These are phyloP conservation scores for Lactarius tabidus DNA, from an alignment of 768 basidiomycete genomes.

Conservation along the genomic window DNA sequence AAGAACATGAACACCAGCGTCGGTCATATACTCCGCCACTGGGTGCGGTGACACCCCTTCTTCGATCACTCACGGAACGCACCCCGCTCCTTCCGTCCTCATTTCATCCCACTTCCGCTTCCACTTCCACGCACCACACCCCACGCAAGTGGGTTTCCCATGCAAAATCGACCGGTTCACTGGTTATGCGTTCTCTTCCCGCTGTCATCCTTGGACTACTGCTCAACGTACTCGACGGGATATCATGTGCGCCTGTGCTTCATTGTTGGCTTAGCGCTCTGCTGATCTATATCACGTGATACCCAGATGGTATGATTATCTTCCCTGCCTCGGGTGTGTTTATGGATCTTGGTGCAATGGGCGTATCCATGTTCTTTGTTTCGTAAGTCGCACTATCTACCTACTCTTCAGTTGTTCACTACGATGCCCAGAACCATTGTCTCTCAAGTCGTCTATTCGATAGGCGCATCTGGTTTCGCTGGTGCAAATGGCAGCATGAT, in stretches of 20 bases:
- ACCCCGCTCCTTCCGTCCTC: slow-evolving; percentile 21
- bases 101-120: too few relatives aligned
- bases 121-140: not conserved
- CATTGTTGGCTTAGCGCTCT: not conserved
- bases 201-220: slow-evolving; percentile 81
- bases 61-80: slow-evolving; percentile 16
- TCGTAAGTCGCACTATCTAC: slow-evolving; percentile 43
- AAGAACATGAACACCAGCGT: not conserved
- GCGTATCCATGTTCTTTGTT: slow-evolving; percentile 95
- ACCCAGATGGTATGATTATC: slow-evolving; percentile 87
- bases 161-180: not conserved
- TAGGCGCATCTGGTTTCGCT: slow-evolving; percentile 85
- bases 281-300: not conserved
- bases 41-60: not conserved
- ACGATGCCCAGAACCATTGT: slow-evolving; percentile 52
- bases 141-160: slow-evolving; percentile 17
- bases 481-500: slow-evolving; percentile 95
- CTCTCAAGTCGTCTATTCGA: slow-evolving; percentile 78
- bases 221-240: slow-evolving; percentile 89
- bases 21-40: not conserved
- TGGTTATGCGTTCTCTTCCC: slow-evolving; percentile 51
- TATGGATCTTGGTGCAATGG: slow-evolving; percentile 73
- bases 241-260: slow-evolving; percentile 62
- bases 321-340: slow-evolving; percentile 87
- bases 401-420: not conserved